Conservation (phyloP, 2,329 filamentous ascomycete species). For the Chaetomium sp. region DNA sequence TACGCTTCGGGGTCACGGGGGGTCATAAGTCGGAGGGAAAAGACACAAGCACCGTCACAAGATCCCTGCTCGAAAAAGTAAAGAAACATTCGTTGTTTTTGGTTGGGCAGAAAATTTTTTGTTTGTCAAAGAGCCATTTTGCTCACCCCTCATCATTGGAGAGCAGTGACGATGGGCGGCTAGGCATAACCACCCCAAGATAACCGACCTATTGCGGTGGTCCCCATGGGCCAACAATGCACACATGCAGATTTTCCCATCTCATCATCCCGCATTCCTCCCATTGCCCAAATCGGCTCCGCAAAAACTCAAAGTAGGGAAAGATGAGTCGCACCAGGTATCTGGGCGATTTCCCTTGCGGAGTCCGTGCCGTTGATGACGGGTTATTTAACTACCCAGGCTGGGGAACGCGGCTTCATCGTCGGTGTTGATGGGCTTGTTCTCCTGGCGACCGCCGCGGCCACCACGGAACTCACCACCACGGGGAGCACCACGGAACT, state of each 20-base stretch:
- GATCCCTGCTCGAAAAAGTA: constrained; percentile 5
- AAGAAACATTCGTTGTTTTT: constrained; percentile 11
- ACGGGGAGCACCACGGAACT: constrained; percentile 33
- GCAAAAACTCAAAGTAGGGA: too few species aligned
- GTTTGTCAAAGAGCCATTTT: constrained; percentile 8
- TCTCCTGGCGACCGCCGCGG: constrained; percentile 38
- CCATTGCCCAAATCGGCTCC: not conserved
- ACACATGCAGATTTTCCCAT: constrained; percentile 12
- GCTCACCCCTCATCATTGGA: constrained; percentile 4
- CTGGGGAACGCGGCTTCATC: constrained; percentile 56
- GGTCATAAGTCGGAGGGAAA: too few species aligned
- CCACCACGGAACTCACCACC: constrained; percentile 39
- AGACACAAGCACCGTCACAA: too few species aligned
- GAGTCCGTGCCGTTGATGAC: too few species aligned
- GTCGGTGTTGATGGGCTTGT: constrained; percentile 45
- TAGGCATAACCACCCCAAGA: too few species aligned
- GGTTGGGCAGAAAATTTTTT: not conserved
- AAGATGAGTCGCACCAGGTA: too few species aligned
- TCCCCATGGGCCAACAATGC: constrained; percentile 2
- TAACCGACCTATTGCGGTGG: not conserved
- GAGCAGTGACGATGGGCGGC: too few species aligned
- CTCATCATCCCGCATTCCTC: constrained; percentile 8
- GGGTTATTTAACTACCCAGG: constrained; percentile 43
- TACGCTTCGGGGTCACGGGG: too few species aligned
- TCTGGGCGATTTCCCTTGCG: too few species aligned